Conservation (phyloP, 441 rosid genomes). For the Melastoma candidum region DNA sequence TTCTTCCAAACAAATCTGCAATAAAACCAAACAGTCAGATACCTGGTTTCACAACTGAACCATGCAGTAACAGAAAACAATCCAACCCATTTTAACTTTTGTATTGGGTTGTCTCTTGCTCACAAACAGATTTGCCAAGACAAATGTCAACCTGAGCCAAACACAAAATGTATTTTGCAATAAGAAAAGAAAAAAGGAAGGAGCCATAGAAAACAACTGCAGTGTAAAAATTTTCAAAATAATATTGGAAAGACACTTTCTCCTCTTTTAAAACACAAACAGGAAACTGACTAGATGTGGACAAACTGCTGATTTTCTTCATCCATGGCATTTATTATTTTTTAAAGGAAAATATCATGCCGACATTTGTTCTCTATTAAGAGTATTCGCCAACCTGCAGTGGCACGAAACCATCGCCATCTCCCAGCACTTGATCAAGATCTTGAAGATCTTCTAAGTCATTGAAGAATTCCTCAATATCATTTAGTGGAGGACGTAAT, state of each 20-base stretch:
- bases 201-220: background rate
- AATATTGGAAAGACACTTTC: too few relatives aligned
- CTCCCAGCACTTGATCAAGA: conserved; percentile 15
- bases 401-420: conserved; percentile 8
- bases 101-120: too few relatives aligned
- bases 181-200: background rate
- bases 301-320: too few relatives aligned
- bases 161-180: conserved; percentile 15
- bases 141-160: too few relatives aligned
- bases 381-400: conserved; percentile 29
- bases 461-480: conserved; percentile 32
- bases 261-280: too few relatives aligned
- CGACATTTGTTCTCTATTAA: background rate
- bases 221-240: too few relatives aligned
- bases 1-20: background rate
- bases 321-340: too few relatives aligned
- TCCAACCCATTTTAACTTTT: too few relatives aligned
- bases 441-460: conserved; percentile 16
- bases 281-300: too few relatives aligned
- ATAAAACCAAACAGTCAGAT: background rate
- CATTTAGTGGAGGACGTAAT: conserved; percentile 18
- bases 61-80: background rate
- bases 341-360: too few relatives aligned
- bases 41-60: background rate
- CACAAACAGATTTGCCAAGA: too few relatives aligned